Conservation (phyloP, 192 early-diverging fungal genomes). For the Powellomyces hirtus region DNA sequence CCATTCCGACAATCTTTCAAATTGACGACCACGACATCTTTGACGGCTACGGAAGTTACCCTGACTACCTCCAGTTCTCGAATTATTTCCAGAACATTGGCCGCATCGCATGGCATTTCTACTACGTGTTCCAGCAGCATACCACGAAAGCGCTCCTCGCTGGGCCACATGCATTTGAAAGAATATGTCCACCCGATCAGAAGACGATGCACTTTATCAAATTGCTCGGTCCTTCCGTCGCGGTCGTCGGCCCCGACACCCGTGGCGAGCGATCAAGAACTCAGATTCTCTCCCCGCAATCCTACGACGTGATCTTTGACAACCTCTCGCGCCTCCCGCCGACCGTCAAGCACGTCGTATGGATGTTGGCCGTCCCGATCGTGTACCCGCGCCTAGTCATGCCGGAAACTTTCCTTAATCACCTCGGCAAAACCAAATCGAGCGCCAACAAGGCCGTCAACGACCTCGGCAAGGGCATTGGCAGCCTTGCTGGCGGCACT, state of each 20-base stretch:
- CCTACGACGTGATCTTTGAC: conserved; percentile 61
- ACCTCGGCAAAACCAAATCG: conserved; percentile 17
- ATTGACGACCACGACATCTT: conserved; percentile 61
- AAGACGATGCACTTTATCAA: conserved; percentile 57
- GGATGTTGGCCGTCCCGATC: conserved; percentile 71
- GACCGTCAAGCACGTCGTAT: conserved; percentile 63
- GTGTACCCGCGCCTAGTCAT: conserved; percentile 63
- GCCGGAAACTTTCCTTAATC: conserved; percentile 10
- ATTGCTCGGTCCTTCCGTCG: conserved; percentile 64
- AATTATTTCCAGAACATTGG: conserved; percentile 73
- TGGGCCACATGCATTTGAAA: conserved; percentile 50
- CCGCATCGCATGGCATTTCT: conserved; percentile 69
- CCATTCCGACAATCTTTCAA: conserved; percentile 41
- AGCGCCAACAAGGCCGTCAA: conserved; percentile 18
- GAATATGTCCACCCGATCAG: conserved; percentile 11
- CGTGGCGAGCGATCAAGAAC: conserved; percentile 68
- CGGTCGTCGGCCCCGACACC: conserved; percentile 67
- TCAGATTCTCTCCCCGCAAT: conserved; percentile 56
- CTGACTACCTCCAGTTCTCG: conserved; percentile 66
- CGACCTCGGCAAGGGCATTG: conserved; percentile 3
- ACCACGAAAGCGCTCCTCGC: conserved; percentile 23
- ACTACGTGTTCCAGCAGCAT: conserved; percentile 72
- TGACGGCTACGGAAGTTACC: conserved; percentile 86
- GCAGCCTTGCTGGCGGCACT: conserved; percentile 2
- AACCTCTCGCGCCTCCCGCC: conserved; percentile 50